A percentile compares a stretch with the other conserved stretches of the same genome.
Evolutionary conservation across 2,329 filamentous ascomycete genomes (phyloP).

Genomic region (Elsinoe necatrix): DNA sequence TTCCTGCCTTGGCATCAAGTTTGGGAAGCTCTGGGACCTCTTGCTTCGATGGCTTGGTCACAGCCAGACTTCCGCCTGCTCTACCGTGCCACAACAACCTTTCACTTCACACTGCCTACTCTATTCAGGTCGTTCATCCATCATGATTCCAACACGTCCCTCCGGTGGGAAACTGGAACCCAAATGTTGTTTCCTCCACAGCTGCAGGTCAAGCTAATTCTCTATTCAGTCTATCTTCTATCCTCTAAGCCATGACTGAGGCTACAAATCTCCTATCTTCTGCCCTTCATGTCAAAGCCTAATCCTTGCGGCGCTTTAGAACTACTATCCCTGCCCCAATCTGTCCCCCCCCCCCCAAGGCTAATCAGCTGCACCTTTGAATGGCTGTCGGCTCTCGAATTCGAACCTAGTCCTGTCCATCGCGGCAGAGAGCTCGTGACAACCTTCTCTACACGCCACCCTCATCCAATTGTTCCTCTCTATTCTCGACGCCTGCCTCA

Average conservation of each 20-base stretch:
- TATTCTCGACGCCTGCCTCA: background rate
- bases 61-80: constrained; percentile 11
- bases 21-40: background rate
- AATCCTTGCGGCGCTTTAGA: background rate
- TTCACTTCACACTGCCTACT: background rate
- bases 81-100: constrained; percentile 7
- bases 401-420: background rate
- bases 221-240: background rate
- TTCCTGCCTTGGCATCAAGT: constrained; percentile 1
- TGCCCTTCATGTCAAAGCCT: background rate
- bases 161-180: constrained; percentile 1
- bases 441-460: background rate
- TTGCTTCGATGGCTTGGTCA: constrained; percentile 1
- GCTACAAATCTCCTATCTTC: constrained; percentile 4
- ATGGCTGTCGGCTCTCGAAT: constrained; percentile 8
- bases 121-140: constrained; percentile 9
- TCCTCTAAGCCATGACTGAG: constrained; percentile 2
- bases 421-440: constrained; percentile 3
- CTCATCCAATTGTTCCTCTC: background rate
- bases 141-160: constrained; percentile 2
- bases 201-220: background rate
- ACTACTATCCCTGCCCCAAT: background rate
- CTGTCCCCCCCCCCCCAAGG: background rate
- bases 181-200: constrained; percentile 5
- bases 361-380: constrained; percentile 7